phyloP scores from a whole-genome alignment of 805 yeast genomes.

The Lipomyces mesembrius region DNA sequence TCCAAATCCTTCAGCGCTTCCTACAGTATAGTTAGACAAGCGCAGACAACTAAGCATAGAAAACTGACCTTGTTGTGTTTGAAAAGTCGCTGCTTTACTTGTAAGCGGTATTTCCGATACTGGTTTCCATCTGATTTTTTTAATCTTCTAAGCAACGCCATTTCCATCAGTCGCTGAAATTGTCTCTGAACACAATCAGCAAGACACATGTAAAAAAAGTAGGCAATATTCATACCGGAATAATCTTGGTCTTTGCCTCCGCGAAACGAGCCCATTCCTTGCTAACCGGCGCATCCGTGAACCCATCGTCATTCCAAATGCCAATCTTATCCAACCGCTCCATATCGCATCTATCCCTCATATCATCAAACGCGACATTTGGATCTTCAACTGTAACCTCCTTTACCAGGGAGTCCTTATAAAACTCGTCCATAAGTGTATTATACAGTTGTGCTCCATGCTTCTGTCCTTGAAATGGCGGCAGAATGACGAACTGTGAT shows the following conservation, averaged over 20 bases:
- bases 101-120: conserved; percentile 51
- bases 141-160: conserved; percentile 59
- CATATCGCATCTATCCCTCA: conserved; percentile 83
- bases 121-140: conserved; percentile 35
- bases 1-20: conserved; percentile 76
- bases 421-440: conserved; percentile 60
- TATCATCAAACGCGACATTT: conserved; percentile 85
- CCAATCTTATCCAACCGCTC: conserved; percentile 50
- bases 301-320: conserved; percentile 38
- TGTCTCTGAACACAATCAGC: conserved; percentile 54
- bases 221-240: conserved; percentile 45
- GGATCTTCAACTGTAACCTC: conserved; percentile 95
- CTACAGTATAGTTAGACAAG: conserved; percentile 5
- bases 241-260: conserved; percentile 60
- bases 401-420: conserved; percentile 54
- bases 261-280: conserved; percentile 51
- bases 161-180: conserved; percentile 74
- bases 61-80: conserved; percentile 61
- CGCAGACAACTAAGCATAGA: not conserved
- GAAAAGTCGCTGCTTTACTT: conserved; percentile 75
- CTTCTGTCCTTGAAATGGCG: conserved; percentile 75
- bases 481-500: conserved; percentile 83
- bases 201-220: not conserved
- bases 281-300: conserved; percentile 34
- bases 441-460: conserved; percentile 72